Conservation (phyloP, 305 asterid genomes). For the Fraxinus ornus region DNA sequence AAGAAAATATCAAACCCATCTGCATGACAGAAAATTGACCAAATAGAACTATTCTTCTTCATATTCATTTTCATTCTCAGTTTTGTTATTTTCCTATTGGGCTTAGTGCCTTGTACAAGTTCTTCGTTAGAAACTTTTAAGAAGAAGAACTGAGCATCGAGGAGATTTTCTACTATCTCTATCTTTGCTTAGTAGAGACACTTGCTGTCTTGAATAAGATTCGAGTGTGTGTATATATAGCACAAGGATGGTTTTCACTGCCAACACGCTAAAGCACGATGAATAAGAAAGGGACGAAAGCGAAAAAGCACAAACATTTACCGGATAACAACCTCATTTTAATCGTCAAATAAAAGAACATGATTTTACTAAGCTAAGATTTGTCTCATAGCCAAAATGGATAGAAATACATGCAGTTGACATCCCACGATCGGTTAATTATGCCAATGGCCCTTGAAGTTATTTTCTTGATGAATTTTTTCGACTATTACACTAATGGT, state of each 20-base stretch:
- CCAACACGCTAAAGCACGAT: too few species aligned
- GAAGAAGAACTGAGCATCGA: not conserved
- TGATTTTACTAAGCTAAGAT: not conserved
- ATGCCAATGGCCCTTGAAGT: not conserved
- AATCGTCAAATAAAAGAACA: not conserved
- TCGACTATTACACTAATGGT: too few species aligned
- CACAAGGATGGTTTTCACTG: not conserved
- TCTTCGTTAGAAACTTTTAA: not conserved
- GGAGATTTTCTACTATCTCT: not conserved
- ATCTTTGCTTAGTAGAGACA: not conserved
- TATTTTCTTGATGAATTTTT: too few species aligned
- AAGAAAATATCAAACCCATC: slow-evolving; percentile 53
- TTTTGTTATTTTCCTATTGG: not conserved
- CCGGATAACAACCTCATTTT: not conserved
- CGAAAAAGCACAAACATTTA: not conserved
- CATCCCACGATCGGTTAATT: not conserved
- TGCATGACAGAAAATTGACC: slow-evolving; percentile 77
- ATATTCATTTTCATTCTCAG: not conserved
- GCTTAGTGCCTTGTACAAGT: not conserved
- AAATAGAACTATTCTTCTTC: slow-evolving; percentile 34
- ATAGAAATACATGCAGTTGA: not conserved
- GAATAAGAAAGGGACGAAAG: too few species aligned
- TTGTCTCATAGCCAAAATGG: not conserved
- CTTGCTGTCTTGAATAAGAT: not conserved
- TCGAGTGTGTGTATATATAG: not conserved